phyloP scores from a whole-genome alignment of 345 rosid genomes.

The Syzygium aqueum region DNA sequence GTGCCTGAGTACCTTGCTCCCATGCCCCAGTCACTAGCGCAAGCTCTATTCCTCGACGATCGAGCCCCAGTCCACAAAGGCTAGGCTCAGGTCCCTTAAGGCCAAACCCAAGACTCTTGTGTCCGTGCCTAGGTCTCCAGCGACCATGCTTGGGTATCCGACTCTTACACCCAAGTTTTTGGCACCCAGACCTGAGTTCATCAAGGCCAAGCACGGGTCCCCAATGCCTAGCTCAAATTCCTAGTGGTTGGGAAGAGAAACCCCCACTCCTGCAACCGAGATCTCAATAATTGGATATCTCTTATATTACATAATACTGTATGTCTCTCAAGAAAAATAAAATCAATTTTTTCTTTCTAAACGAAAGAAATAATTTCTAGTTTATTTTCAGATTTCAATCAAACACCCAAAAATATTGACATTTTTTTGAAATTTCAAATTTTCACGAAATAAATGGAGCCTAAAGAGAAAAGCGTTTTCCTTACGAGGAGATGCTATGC shows the following conservation, averaged over 20 bases:
- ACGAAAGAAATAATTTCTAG: neutral
- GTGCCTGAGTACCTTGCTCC: neutral
- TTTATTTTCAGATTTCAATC: neutral
- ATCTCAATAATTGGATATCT: neutral
- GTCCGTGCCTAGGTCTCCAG: neutral
- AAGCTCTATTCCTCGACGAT: too few species aligned
- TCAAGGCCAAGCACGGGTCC: neutral
- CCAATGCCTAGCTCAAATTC: too few species aligned
- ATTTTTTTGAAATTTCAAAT: neutral
- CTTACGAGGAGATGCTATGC: neutral
- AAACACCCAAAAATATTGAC: neutral
- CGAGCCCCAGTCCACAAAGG: neutral
- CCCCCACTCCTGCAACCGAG: neutral
- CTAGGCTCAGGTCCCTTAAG: neutral
- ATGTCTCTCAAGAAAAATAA: neutral
- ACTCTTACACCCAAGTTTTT: neutral
- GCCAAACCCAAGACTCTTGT: neutral
- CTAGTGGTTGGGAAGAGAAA: neutral
- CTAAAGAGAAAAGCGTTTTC: neutral
- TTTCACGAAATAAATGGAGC: neutral
- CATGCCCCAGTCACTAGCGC: too few species aligned
- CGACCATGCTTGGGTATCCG: neutral
- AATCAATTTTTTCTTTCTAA: neutral
- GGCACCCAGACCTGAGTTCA: neutral
- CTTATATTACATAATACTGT: neutral